Evolutionary conservation across 2,329 filamentous ascomycete genomes (phyloP), one percentile per base, ranked within the genome.

Genomic region (Alternaria hordeiaustralica): DNA sequence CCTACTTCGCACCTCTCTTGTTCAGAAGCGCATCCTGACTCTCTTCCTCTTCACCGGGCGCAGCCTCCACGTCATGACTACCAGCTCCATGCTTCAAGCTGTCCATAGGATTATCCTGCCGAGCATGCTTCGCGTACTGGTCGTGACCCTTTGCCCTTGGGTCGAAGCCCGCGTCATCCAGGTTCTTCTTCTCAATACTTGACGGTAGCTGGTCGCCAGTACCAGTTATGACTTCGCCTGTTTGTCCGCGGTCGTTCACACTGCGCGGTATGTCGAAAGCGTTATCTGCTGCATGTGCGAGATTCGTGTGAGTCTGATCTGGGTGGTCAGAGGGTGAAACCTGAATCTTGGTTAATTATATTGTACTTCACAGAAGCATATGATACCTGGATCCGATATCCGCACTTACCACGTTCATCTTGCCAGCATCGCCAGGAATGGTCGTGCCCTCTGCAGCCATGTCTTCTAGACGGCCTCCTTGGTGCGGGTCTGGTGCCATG

Each of bases 291-390:
- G 83, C 84, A 18, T 78, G 75, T n/a, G 81, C 80, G 25, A 79
- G 76, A 23, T 80, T 76, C 44, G 80, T 73, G 26, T 72, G 70
- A 49, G 81, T 73, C 65, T 86, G 82, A 66, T 85, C 82, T 2
- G 84, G 84, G 7, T 83, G 81, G 23, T 84, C 79, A 3, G 83
- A 80, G 3, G 84, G 86, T 13, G 83, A 82, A 63, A 86, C 84
- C 53, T 76, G 76, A 66, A 5, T 15, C 13, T 6, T 26, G 18
- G 21, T 63, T 15, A 60, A 3, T 56, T 21, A 11, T 13, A 0
- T n/a, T 26, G 45, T 15, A 47, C 12, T 25, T 18, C 21, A 25
- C 21, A n/a, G 6, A 47, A 25, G 18, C 8, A 25, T 26, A 47
- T 8, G 7, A 6, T 15, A 13, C 18, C 10, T 15, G 18, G 20